Conservation (phyloP, 23 red algal genomes). For the Cyanidioschyzon merolae region DNA sequence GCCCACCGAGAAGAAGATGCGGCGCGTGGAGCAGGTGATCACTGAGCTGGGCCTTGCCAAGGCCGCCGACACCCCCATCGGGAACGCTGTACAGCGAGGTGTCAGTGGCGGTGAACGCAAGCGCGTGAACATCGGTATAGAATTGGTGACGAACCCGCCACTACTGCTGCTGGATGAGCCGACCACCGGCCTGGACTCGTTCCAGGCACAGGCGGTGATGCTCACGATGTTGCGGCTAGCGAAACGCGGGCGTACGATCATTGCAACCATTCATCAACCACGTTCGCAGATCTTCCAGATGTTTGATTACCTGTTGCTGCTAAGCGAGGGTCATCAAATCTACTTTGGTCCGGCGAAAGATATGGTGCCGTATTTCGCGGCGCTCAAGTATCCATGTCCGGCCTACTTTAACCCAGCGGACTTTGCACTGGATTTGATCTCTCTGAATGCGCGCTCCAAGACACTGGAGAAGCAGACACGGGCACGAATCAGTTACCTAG, state of each 20-base stretch:
- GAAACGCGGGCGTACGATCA: conserved; percentile 64
- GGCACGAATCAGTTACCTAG: conserved; percentile 17
- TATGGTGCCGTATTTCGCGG: conserved; percentile 76
- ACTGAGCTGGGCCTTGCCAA: conserved; percentile 65
- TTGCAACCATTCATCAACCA: conserved; percentile 97
- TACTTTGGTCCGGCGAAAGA: conserved; percentile 92
- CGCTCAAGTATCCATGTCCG: conserved; percentile 48
- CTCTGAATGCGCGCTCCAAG: conserved; percentile 27
- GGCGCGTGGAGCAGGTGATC: conserved; percentile 46
- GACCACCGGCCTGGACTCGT: conserved; percentile 74
- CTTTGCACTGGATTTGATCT: conserved; percentile 79
- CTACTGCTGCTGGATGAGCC: conserved; percentile 84
- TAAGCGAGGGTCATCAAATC: conserved; percentile 67
- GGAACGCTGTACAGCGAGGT: conserved; percentile 54
- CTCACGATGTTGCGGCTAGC: conserved; percentile 66
- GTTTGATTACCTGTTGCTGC: conserved; percentile 78
- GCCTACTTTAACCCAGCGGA: conserved; percentile 90
- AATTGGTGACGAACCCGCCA: conserved; percentile 81
- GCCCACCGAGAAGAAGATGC: conserved; percentile 37
- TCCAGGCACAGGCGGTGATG: conserved; percentile 92
- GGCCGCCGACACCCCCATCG: conserved; percentile 50
- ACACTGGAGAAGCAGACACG: conserved; percentile 17
- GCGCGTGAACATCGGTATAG: conserved; percentile 80
- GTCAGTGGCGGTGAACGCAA: conserved; percentile 91
- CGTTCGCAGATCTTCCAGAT: conserved; percentile 87